Percentiles rank a stretch among this genome's conserved stretches.
phyloP scores from a whole-genome alignment of 2,329 filamentous ascomycete genomes.

The Cyphellophora attinorum region DNA sequence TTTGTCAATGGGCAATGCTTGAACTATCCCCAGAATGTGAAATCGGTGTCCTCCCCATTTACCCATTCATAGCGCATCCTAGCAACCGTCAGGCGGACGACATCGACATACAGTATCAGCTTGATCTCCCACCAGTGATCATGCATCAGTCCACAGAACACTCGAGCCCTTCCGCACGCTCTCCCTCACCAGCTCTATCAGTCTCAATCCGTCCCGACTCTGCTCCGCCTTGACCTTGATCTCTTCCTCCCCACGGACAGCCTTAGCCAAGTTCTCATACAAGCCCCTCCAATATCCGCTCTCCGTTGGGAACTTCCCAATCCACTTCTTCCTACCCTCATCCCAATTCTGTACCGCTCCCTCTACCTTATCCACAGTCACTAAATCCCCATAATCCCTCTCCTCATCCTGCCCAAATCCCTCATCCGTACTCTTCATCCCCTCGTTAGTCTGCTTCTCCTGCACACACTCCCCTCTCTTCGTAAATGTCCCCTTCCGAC shows the following conservation, averaged over 20 bases:
- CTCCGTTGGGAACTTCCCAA: slow-evolving; percentile 9
- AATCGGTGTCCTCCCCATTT: no score
- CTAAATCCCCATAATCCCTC: slow-evolving; percentile 49
- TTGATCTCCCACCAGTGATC: no score
- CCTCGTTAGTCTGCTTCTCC: slow-evolving; percentile 61
- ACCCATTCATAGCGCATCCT: no score
- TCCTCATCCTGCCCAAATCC: slow-evolving; percentile 56
- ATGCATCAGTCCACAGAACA: slow-evolving; percentile 8
- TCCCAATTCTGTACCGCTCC: not conserved
- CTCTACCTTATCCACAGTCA: slow-evolving; percentile 2
- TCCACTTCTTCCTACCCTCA: slow-evolving; percentile 3
- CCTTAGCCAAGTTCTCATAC: slow-evolving; percentile 11
- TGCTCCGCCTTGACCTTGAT: slow-evolving; percentile 9
- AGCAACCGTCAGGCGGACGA: no score
- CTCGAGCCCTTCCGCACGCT: slow-evolving; percentile 4
- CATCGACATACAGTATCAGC: no score
- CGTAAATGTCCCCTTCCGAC: slow-evolving; percentile 62
- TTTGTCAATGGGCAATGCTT: no score
- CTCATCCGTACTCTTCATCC: slow-evolving; percentile 49
- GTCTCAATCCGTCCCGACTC: slow-evolving; percentile 9
- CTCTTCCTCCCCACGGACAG: slow-evolving; percentile 3
- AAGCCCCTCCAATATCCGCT: slow-evolving; percentile 12
- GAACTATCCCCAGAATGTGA: no score
- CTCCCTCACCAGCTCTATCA: slow-evolving; percentile 12
- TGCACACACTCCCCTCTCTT: slow-evolving; percentile 48